These are phyloP conservation scores for Buddleja alternifolia DNA, from an alignment of 257 asterid genomes.

Conservation along the genomic window DNA sequence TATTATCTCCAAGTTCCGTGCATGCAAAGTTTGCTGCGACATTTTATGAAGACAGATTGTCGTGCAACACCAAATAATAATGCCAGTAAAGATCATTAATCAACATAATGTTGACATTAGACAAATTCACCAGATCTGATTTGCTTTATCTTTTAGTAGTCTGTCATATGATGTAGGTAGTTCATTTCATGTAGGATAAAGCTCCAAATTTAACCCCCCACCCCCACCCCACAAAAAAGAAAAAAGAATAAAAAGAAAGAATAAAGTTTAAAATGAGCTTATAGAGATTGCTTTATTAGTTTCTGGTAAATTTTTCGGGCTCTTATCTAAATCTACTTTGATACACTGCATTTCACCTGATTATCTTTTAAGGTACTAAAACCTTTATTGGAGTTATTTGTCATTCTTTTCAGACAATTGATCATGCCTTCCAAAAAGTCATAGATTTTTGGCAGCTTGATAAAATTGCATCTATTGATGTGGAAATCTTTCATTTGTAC, in stretches of 20 bases:
- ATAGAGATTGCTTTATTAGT: not conserved
- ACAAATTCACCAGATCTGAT: not conserved
- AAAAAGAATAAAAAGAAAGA: not conserved
- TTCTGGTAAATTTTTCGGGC: not conserved
- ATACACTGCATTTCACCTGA: not conserved
- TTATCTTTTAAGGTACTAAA: not conserved
- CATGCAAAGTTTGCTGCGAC: not conserved
- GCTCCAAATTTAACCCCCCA: not conserved
- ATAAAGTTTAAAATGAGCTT: not conserved
- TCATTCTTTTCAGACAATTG: not conserved
- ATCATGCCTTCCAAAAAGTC: not conserved
- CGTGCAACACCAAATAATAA: too few relatives aligned
- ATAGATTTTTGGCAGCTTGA: conserved; percentile 7
- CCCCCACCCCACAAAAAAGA: too few relatives aligned
- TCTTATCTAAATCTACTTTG: conserved; percentile 8
- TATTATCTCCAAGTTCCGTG: not conserved
- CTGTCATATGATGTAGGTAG: conserved; percentile 3
- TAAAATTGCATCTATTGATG: conserved; percentile 7
- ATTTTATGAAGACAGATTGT: not conserved
- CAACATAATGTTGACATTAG: not conserved
- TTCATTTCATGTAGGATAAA: conserved; percentile 2
- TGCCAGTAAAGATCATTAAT: not conserved
- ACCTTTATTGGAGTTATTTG: not conserved
- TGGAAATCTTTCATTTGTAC: conserved; percentile 2
- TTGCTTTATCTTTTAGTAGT: not conserved